phyloP scores from a whole-genome alignment of 2,329 filamentous ascomycete species.

The Botrytis porri region DNA sequence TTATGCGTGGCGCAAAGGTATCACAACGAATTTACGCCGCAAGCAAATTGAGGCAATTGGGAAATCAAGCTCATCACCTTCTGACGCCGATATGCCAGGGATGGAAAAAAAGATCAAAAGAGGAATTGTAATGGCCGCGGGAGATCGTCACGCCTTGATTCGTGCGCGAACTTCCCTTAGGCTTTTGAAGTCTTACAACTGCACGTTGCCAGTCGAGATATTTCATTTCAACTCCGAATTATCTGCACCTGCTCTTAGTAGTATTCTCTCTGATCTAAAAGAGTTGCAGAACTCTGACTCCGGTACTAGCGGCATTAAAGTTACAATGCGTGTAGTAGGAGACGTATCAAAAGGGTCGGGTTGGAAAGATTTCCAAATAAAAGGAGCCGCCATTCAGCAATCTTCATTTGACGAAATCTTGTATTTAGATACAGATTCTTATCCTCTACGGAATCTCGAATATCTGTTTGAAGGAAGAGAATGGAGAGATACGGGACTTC shows the following conservation, averaged over 20 bases:
- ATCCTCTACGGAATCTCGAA: slow-evolving; percentile 24
- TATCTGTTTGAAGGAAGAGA: slow-evolving; percentile 24
- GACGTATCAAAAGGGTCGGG: slow-evolving; percentile 24
- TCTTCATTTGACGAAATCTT: slow-evolving; percentile 28
- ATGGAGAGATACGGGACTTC: slow-evolving; percentile 25
- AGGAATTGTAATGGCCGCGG: slow-evolving; percentile 30
- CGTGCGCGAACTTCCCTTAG: slow-evolving; percentile 27
- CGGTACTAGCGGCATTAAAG: slow-evolving; percentile 3
- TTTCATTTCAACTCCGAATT: slow-evolving; percentile 28
- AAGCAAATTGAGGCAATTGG: slow-evolving; percentile 7
- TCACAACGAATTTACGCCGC: slow-evolving; percentile 20
- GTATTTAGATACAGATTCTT: slow-evolving; percentile 28
- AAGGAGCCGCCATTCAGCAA: slow-evolving; percentile 28
- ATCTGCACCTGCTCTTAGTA: background rate
- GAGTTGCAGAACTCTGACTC: background rate
- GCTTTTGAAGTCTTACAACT: slow-evolving; percentile 27
- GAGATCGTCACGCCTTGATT: slow-evolving; percentile 21
- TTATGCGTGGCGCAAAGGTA: slow-evolving; percentile 24
- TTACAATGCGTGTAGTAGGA: slow-evolving; percentile 23
- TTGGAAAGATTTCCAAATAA: slow-evolving; percentile 29
- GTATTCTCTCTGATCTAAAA: background rate
- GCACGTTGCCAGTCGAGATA: slow-evolving; percentile 28
- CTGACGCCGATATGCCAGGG: background rate
- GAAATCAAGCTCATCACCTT: slow-evolving; percentile 6
- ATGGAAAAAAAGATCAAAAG: slow-evolving; percentile 15